Percentiles rank a stretch among this genome's conserved stretches.
Conservation (phyloP, 768 basidiomycete genomes). For the Leccinum arenicola region DNA sequence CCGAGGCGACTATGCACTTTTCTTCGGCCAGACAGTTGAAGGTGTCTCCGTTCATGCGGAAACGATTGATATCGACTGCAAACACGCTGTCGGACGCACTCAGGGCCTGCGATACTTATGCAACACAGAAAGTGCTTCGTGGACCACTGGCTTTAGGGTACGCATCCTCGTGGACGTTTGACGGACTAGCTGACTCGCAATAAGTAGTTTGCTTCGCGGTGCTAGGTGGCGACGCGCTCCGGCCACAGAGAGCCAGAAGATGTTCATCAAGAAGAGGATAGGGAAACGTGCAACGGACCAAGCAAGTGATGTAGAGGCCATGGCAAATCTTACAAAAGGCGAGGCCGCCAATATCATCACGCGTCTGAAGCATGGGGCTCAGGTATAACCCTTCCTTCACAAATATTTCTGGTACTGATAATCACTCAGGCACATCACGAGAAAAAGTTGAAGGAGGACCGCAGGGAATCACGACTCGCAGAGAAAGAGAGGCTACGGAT, state of each 20-base stretch:
- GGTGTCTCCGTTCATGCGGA: constrained; percentile 52
- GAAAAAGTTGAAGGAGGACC: constrained; percentile 44
- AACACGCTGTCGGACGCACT: constrained; percentile 57
- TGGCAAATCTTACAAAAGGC: constrained; percentile 64
- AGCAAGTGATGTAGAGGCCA: constrained; percentile 20
- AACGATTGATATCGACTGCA: constrained; percentile 53
- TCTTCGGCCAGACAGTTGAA: constrained; percentile 43
- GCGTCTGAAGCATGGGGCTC: constrained; percentile 72
- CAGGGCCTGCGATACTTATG: constrained; percentile 69
- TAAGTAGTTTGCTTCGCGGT: constrained; percentile 51
- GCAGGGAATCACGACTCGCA: constrained; percentile 32
- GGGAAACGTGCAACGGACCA: constrained; percentile 26
- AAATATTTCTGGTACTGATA: background rate
- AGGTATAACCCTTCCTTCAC: constrained; percentile 38
- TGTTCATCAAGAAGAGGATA: constrained; percentile 54
- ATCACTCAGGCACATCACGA: constrained; percentile 49
- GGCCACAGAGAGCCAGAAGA: constrained; percentile 61
- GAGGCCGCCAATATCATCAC: constrained; percentile 78
- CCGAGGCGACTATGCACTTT: constrained; percentile 47
- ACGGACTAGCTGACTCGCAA: constrained; percentile 2
- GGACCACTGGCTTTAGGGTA: constrained; percentile 53
- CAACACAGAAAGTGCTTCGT: constrained; percentile 49
- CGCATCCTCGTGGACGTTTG: constrained; percentile 6
- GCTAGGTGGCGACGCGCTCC: constrained; percentile 65
- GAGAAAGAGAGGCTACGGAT: constrained; percentile 51